Evolutionary conservation across 495 filamentous ascomycete species (phyloP), one percentile per base, ranked within the genome.

Genomic region (Podospora pseudopauciseta): DNA sequence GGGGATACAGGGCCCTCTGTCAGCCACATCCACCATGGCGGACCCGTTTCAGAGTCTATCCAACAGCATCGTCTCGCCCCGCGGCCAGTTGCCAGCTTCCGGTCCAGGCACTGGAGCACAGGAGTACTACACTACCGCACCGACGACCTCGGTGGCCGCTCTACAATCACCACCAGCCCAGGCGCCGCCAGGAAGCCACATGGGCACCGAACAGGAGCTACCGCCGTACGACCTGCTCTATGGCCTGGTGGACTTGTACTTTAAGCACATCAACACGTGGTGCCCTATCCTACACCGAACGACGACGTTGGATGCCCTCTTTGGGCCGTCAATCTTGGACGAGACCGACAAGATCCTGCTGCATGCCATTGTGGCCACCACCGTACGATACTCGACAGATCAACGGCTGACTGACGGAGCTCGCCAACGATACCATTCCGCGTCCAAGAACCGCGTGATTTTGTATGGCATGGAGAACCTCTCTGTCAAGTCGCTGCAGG

Each of bases 231-330:
- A 94, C 76, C 76, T 96, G 20, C 78, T 96, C 6, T 95, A 92
- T 70, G 87, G 90, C 2, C 79, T 96, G 27, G 90, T 91, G 6
- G 91, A 96, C 73, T 81, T 96, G 2, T 97, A 94, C 76, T 97
- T 97, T 76, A 91, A 94, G 71, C 91, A 95, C 69, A 87, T 97
- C 75, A 94, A 96, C 74, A 90, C 91, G 0, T 96, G 92, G 89
- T 96, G 91, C 78, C 93, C 93, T 0, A 94, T 97, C 23, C 81
- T 97, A 19, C 91, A 96, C 77, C 87, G 91, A 3, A 86, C 90
- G 69, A 87, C 89, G 1, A 93, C 91, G 0, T 76, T 96, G 7
- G 91, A 96, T 72, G 86, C 89, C 6, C 84, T 96, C n/a, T 96
- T 96, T 72, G 90, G 90, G 0, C 80, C 89, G 5, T 87, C 90